Evolutionary conservation across 2,329 filamentous ascomycete genomes (phyloP), one percentile per base, ranked within the genome.

Genomic region (Colletotrichum kahawae): DNA sequence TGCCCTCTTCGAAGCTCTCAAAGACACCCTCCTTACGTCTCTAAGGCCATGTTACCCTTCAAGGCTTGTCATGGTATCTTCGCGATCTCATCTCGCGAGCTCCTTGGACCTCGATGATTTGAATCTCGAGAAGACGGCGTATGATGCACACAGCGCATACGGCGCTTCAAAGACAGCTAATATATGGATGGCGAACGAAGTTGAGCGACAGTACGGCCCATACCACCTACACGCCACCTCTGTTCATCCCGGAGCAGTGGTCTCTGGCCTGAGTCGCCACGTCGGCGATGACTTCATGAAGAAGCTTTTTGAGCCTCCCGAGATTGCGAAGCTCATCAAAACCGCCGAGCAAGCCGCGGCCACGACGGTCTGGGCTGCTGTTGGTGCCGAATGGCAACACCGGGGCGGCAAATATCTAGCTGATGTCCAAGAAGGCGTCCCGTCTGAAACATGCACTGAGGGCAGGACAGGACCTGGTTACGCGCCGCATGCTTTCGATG

Each of bases 51-150:
- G 77, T 0, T 88, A 86, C 70, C 78, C 82, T 7, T 88, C 85
- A 6, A 84, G 89, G 4, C 85, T 90, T 5, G 82, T 91, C 36
- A 79, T 82, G 2, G 79, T 90, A 4, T 84, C 87, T 3, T 87
- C 86, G 5, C 78, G 81, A 2, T 87, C 80, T 14, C 88, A 90
- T 76, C 83, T 84, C 14, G 75, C 77, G 5, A 78, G 78, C 3
- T 75, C 76, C 1, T 75, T 86, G 59, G 79, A 83, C 57, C 81
- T 83, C 67, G 82, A 88, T 36, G 83, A 88, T 78, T 82, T 85
- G 77, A 83, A 86, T 73, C 83, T 85, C 43, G 77, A 82, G 21
- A 78, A 78, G 16, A 48, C 16, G n/a, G 76, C 83, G 14, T 82
- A 81, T 2, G 81, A 79, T 71, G 60, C 77, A 2, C 71, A 68